Percentiles rank a stretch among this genome's conserved stretches.
These are phyloP conservation scores for Picea engelmannii DNA, from an alignment of 83 land plant genomes.

Conservation along the genomic window DNA sequence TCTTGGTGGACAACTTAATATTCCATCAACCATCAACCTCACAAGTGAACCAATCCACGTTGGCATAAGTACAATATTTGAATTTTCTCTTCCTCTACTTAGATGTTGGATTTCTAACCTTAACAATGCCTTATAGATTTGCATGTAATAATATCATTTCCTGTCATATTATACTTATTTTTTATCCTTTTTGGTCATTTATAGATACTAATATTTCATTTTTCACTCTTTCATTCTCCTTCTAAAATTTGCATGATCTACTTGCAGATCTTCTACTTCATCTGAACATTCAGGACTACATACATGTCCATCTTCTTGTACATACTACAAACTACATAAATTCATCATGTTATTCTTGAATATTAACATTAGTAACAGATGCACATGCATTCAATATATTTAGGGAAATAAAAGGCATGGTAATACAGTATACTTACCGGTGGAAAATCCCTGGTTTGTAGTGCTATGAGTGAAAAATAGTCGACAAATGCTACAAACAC, in stretches of 20 bases:
- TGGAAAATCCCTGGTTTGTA: too few relatives aligned
- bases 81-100: too few relatives aligned
- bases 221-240: neutral
- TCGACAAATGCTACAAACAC: too few relatives aligned
- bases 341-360: neutral
- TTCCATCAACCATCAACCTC: too few relatives aligned
- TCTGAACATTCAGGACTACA: too few relatives aligned
- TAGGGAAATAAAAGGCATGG: neutral
- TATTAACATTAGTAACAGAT: neutral
- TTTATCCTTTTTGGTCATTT: neutral
- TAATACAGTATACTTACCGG: conserved; percentile 52
- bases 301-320: too few relatives aligned
- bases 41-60: too few relatives aligned
- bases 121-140: neutral
- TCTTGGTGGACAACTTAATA: too few relatives aligned
- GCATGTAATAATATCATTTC: neutral
- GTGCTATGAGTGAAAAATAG: too few relatives aligned
- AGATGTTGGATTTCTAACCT: too few relatives aligned
- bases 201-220: neutral
- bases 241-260: neutral
- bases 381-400: neutral
- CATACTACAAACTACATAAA: neutral
- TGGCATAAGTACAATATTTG: too few relatives aligned
- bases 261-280: too few relatives aligned
- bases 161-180: neutral